Evolutionary conservation across 1,284 basidiomycete genomes (phyloP).

Genomic region (Boletus sp.): DNA sequence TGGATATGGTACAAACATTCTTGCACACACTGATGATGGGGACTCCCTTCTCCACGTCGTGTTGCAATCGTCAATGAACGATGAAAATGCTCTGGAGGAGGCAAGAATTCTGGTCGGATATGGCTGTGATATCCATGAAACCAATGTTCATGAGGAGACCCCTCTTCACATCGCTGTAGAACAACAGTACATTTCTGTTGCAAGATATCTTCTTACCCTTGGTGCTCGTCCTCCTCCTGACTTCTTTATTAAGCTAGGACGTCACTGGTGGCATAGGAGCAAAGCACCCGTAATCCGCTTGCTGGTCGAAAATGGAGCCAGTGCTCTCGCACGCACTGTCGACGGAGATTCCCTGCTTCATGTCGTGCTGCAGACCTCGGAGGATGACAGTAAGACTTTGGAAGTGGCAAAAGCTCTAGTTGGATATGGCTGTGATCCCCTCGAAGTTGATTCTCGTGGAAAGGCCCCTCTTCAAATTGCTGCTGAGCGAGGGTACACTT

Average conservation of each 20-base stretch:
- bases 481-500: not conserved
- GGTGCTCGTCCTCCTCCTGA: not conserved
- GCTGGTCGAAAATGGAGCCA: not conserved
- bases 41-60: not conserved
- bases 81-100: too few relatives aligned
- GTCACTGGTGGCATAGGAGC: not conserved
- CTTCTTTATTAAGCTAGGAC: not conserved
- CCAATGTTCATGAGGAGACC: too few relatives aligned
- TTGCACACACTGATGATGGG: not conserved
- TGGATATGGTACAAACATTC: too few relatives aligned
- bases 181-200: not conserved
- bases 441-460: not conserved
- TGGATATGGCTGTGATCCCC: not conserved
- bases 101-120: too few relatives aligned
- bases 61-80: too few relatives aligned
- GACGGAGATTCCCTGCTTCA: too few relatives aligned
- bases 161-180: too few relatives aligned
- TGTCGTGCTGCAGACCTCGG: too few relatives aligned
- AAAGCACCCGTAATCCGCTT: not conserved
- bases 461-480: not conserved
- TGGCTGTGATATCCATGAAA: too few relatives aligned
- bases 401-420: not conserved
- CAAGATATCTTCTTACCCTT: not conserved
- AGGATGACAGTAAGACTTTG: too few relatives aligned
- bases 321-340: too few relatives aligned